Conservation (phyloP, 805 yeast species). For the Sugiyamaella qingdaonensis region DNA sequence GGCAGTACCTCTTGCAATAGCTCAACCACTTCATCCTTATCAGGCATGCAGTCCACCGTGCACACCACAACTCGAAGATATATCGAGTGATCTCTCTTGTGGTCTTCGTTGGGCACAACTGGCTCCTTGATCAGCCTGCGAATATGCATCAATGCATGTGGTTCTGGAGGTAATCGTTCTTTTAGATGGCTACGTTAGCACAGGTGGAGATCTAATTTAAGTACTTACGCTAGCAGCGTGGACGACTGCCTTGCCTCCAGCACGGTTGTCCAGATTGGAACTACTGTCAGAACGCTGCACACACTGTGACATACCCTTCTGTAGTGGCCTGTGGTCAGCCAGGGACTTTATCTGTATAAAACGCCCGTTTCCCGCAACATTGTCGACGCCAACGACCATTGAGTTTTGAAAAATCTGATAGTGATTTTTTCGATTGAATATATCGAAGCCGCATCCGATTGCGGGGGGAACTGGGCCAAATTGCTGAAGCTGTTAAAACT, state of each 20-base stretch:
- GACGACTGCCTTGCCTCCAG: constrained; percentile 32
- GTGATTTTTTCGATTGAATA: background rate
- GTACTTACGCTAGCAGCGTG: constrained; percentile 25
- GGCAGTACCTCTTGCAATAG: constrained; percentile 5
- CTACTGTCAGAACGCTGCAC: constrained; percentile 9
- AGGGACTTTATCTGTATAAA: constrained; percentile 23
- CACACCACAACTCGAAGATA: constrained; percentile 45
- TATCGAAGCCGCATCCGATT: background rate
- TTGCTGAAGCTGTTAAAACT: background rate
- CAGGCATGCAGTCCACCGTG: constrained; percentile 35
- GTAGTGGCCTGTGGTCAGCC: constrained; percentile 24
- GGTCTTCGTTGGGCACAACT: background rate
- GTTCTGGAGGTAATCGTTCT: constrained; percentile 30
- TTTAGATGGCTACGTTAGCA: constrained; percentile 24
- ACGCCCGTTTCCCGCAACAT: constrained; percentile 17
- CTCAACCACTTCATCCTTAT: constrained; percentile 21
- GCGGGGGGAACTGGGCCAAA: background rate
- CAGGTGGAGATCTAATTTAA: background rate
- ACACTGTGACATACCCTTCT: constrained; percentile 9
- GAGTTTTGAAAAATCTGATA: background rate
- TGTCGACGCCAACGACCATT: constrained; percentile 15
- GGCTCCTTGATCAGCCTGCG: constrained; percentile 31
- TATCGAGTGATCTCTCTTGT: constrained; percentile 2
- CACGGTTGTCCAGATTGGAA: constrained; percentile 31
- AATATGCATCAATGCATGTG: constrained; percentile 32